These are phyloP conservation scores for Flammula alnicola DNA, from an alignment of 1,284 basidiomycete genomes.

Conservation along the genomic window DNA sequence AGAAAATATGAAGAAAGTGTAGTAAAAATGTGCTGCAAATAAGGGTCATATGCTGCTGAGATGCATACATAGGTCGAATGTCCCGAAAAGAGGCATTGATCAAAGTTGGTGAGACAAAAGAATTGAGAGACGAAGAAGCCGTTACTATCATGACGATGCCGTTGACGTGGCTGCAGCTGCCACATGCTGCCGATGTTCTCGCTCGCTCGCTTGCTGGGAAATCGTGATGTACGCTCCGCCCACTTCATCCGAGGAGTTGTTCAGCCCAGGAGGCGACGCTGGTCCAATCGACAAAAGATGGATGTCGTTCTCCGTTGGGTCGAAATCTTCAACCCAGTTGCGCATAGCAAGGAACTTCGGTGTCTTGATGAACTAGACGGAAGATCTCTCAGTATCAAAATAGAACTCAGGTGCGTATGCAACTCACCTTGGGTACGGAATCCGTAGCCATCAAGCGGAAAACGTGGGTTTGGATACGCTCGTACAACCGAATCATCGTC, in stretches of 20 bases:
- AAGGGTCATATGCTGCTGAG: slow-evolving; percentile 14
- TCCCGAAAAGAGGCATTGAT: no score
- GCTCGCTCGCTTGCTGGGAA: slow-evolving; percentile 74
- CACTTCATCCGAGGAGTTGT: slow-evolving; percentile 59
- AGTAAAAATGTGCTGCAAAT: slow-evolving; percentile 7
- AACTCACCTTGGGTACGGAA: slow-evolving; percentile 88
- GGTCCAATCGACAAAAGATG: slow-evolving; percentile 54
- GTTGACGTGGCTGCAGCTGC: slow-evolving; percentile 23
- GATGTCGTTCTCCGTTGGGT: slow-evolving; percentile 67
- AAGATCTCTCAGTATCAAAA: slow-evolving; percentile 13
- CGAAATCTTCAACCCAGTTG: slow-evolving; percentile 75
- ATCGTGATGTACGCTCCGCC: slow-evolving; percentile 86
- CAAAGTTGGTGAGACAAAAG: no score
- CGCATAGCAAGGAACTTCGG: slow-evolving; percentile 76
- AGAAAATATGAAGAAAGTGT: slow-evolving; percentile 14
- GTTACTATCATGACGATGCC: slow-evolving; percentile 24
- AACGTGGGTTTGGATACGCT: slow-evolving; percentile 95
- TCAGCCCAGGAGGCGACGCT: slow-evolving; percentile 69
- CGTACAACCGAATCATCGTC: slow-evolving; percentile 92
- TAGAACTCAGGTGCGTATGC: slow-evolving; percentile 5
- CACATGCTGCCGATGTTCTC: slow-evolving; percentile 52
- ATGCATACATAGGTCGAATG: slow-evolving; percentile 21
- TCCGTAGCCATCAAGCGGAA: slow-evolving; percentile 98
- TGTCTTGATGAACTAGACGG: slow-evolving; percentile 79
- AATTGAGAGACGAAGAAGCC: no score